Base-by-base conservation (phyloP, 1,284 basidiomycete genomes). In the Fomitopsis schrenkii region DNA sequence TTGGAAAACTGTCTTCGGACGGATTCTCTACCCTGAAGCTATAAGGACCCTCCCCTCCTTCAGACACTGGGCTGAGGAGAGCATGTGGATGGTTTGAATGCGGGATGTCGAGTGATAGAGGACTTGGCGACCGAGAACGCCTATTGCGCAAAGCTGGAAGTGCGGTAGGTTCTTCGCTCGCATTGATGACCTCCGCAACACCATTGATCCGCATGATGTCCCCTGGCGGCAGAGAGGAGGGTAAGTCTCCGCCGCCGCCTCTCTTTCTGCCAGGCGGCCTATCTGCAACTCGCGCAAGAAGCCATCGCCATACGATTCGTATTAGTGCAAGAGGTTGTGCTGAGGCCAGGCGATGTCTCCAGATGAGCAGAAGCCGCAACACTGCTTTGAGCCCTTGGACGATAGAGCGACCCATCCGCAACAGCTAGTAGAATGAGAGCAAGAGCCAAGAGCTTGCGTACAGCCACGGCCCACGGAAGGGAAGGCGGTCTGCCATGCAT, bases 11-110 rank as follows among this genome's bases (percentile, higher is more conserved):
- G 3, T 57, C 10, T 59, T 62, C 61, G 15, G 67, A 67, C 26
- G 58, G 40, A 50, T 60, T 66, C 12, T 65, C 62, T 12, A 64
- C 62, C 22, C 58, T 28, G 35, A 64, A 62, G 4, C 61, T 56
- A 42, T 61, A 66, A 3, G 66, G 64, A 4, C 60, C 19, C 19
- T 28, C 19, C 19, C 33, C 41, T 15, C 19, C 2, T 36, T 58
- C 42, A 33, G 30, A 36, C 26, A 26, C 28, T 26, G 46, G 36
- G n/a, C 35, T 6, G 42, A 46, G 22, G 26, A n/a, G 19, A 40
- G 44, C 15, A 5, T 10, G 53, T 3, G 36, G 17, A 10, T 54
- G n/a, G 26, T 22, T 38, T 40, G 53, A 2, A 12, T 2, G n/a
- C 12, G 22, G 7, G 55, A 28, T 19, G 2, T 26, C 42, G 8